Evolutionary conservation across 106 monocot genomes (phyloP).

Genomic region (Alisma plantagoaquatica): DNA sequence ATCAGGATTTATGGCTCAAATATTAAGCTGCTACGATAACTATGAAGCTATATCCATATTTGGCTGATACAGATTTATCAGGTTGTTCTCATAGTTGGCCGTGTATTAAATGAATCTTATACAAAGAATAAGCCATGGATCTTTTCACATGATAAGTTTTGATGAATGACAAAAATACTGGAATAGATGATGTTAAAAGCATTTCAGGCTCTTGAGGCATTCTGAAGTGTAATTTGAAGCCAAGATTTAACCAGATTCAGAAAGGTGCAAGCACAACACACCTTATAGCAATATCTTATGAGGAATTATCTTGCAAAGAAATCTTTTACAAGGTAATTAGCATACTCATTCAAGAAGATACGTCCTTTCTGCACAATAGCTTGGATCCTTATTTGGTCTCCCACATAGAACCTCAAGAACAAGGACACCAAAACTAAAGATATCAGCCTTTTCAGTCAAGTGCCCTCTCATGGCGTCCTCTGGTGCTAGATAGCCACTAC

Average conservation of each 20-base stretch:
- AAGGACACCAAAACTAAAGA: constrained; percentile 71
- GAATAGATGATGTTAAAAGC: neutral
- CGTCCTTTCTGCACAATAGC: constrained; percentile 31
- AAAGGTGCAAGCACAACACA: too few species aligned
- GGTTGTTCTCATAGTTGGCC: too few species aligned
- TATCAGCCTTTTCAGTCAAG: constrained; percentile 78
- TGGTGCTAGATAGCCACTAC: constrained; percentile 76
- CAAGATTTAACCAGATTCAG: neutral
- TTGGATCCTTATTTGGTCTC: constrained; percentile 39
- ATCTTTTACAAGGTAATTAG: too few species aligned
- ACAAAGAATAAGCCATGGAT: too few species aligned
- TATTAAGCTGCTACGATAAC: too few species aligned
- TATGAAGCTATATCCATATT: too few species aligned
- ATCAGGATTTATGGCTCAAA: too few species aligned
- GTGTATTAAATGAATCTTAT: too few species aligned
- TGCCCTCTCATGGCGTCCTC: constrained; percentile 88
- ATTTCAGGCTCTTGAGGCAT: neutral
- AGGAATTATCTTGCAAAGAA: too few species aligned
- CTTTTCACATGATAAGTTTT: too few species aligned
- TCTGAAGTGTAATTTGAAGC: neutral
- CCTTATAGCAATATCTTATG: too few species aligned
- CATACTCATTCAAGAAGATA: constrained; percentile 88
- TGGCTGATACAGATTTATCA: too few species aligned
- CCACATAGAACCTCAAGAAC: constrained; percentile 55
- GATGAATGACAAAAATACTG: neutral